Conservation (phyloP, 108 stramenopile species). For the Halocafeteria seosinensis region DNA sequence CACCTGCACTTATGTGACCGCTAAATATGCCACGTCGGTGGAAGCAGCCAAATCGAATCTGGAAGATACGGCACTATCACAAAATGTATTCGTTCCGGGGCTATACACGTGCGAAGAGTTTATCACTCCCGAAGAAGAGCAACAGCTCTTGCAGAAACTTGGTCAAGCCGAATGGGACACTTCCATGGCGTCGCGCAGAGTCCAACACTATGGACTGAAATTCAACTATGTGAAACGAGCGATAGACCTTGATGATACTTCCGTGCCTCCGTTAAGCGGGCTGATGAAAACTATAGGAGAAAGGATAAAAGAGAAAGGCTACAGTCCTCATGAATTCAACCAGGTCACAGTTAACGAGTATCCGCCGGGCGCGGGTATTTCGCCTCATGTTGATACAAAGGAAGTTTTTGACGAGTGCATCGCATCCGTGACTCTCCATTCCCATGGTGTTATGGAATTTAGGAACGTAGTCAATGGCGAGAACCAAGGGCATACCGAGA, state of each 20-base stretch:
- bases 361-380: not conserved
- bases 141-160: not conserved
- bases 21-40: no score
- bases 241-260: not conserved
- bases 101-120: not conserved
- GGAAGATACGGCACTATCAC: no score
- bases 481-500: not conserved
- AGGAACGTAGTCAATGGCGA: not conserved
- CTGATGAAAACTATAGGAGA: not conserved
- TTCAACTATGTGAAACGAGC: not conserved
- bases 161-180: not conserved
- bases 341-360: not conserved
- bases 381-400: not conserved
- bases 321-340: not conserved
- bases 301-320: not conserved
- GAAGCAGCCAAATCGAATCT: no score
- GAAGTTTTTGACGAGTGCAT: not conserved
- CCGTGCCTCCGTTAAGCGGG: no score
- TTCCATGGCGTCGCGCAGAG: not conserved
- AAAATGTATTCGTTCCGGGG: conserved; percentile 14
- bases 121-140: not conserved
- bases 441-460: not conserved
- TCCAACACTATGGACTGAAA: not conserved
- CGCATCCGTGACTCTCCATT: not conserved
- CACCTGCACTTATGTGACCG: no score